phyloP scores from a whole-genome alignment of 306 rosid genomes.

The Cyclanthera cordifolia region DNA sequence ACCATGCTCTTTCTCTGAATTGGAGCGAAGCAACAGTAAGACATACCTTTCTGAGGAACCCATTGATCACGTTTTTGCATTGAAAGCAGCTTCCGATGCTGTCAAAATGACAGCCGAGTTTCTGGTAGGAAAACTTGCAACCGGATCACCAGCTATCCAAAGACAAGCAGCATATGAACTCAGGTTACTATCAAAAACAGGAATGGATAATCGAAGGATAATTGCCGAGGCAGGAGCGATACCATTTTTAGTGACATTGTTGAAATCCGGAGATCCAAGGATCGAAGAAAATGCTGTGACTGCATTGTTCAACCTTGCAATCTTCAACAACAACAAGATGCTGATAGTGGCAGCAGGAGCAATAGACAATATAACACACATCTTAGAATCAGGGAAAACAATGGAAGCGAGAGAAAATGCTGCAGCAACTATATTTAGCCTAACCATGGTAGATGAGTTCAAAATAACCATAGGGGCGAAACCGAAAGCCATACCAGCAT shows the following conservation, averaged over 20 bases:
- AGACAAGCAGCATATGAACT: constrained; percentile 88
- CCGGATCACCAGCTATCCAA: constrained; percentile 73
- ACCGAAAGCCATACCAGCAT: constrained; percentile 56
- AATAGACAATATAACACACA: constrained; percentile 49
- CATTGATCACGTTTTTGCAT: constrained; percentile 54
- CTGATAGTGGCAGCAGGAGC: constrained; percentile 84
- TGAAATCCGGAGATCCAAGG: constrained; percentile 59
- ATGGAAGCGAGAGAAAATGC: constrained; percentile 92
- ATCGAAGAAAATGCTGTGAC: constrained; percentile 85
- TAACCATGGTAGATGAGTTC: constrained; percentile 63
- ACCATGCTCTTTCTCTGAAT: constrained; percentile 15
- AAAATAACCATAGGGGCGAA: constrained; percentile 53
- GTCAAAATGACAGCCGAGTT: constrained; percentile 43
- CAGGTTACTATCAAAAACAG: constrained; percentile 64
- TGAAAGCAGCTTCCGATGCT: constrained; percentile 34
- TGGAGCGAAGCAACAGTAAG: constrained; percentile 31
- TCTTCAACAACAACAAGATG: constrained; percentile 68
- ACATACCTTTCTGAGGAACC: constrained; percentile 23
- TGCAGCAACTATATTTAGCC: constrained; percentile 69
- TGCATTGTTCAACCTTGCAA: constrained; percentile 73
- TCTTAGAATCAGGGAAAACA: constrained; percentile 61
- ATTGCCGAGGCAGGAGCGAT: constrained; percentile 63
- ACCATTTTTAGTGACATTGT: constrained; percentile 62
- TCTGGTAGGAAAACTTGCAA: constrained; percentile 87
- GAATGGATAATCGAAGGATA: constrained; percentile 46